Percentiles rank a stretch among this genome's conserved stretches.
Evolutionary conservation across 2,329 filamentous ascomycete species (phyloP).

Genomic region (Capronia americana): DNA sequence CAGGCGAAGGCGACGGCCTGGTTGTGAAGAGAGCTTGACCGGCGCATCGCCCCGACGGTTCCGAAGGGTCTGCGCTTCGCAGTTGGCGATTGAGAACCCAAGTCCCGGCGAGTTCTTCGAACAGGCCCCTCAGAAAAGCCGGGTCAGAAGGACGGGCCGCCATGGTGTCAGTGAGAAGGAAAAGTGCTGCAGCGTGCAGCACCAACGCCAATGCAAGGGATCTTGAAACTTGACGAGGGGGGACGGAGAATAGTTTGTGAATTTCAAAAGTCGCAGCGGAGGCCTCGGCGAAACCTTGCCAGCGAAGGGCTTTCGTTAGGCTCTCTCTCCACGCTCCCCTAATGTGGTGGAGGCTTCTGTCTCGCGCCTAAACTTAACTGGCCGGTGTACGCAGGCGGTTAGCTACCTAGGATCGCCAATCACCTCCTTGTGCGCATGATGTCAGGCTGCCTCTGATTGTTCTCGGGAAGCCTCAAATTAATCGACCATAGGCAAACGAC

Average conservation of each 20-base stretch:
- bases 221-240: background rate
- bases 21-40: slow-evolving; percentile 50
- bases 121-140: slow-evolving; percentile 23
- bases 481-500: background rate
- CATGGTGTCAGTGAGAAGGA: background rate
- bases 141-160: slow-evolving; percentile 3
- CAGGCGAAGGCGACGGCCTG: slow-evolving; percentile 35
- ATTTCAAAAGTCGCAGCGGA: background rate
- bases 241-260: background rate
- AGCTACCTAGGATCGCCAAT: background rate
- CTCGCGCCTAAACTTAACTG: background rate
- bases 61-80: slow-evolving; percentile 49
- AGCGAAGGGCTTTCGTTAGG: background rate
- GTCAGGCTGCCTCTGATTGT: background rate
- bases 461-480: background rate
- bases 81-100: slow-evolving; percentile 50
- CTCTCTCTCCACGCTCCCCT: too few relatives aligned
- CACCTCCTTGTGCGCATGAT: background rate
- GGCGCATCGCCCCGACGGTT: slow-evolving; percentile 50
- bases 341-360: background rate
- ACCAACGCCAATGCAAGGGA: background rate
- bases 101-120: slow-evolving; percentile 37
- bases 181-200: too few relatives aligned
- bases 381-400: background rate
- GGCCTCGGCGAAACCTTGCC: background rate